Conservation (phyloP, 2,329 filamentous ascomycete species). For the Metarhizium sp. region DNA sequence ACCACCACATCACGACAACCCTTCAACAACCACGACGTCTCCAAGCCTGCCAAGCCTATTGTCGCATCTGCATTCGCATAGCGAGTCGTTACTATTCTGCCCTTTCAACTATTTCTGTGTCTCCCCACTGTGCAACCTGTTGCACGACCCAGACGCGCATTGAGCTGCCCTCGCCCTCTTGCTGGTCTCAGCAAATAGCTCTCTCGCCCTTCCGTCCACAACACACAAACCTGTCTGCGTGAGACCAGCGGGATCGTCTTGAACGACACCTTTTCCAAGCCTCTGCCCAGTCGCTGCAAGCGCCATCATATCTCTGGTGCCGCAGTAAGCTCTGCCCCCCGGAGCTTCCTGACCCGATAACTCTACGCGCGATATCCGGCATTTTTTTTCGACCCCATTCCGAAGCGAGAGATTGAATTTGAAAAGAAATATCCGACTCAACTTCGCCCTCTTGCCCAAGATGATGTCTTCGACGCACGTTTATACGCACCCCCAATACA, state of each 20-base stretch:
- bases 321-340: background rate
- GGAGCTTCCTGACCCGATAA: background rate
- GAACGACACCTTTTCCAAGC: background rate
- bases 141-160: background rate
- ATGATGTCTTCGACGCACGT: conserved; percentile 58
- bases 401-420: background rate
- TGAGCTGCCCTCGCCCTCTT: background rate
- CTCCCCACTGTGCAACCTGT: background rate
- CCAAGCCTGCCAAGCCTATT: conserved; percentile 1
- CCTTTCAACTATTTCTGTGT: background rate
- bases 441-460: conserved; percentile 15
- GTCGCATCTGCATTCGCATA: conserved; percentile 1
- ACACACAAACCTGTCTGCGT: background rate
- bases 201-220: background rate
- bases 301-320: background rate
- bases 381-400: background rate
- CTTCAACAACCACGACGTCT: background rate
- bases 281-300: background rate
- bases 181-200: background rate
- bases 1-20: background rate
- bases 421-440: background rate
- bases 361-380: background rate
- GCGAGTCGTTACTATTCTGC: background rate
- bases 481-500: conserved; percentile 60
- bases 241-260: background rate